Evolutionary conservation across 1,284 basidiomycete species (phyloP), one percentile per base, ranked within the genome.

Genomic region (Leccinum solheimii): DNA sequence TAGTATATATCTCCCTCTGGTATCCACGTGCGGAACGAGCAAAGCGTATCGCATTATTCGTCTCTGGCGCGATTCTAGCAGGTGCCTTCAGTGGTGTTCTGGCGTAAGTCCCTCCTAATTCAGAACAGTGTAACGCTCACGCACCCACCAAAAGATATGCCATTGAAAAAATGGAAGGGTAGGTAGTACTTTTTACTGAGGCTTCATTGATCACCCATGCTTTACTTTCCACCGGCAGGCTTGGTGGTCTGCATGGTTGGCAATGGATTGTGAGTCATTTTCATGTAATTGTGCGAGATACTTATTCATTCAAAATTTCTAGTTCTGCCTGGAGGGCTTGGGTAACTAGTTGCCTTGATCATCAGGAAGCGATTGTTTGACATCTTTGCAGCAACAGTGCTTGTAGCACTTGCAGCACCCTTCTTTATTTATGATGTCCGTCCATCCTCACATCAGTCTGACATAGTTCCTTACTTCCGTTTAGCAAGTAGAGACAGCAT

Each of bases 401-500:
- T 81, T 30, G 52, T 79, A 6, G 73, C 80, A 7, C 40, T 74
- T 8, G 43, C 66, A 1, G 72, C 78, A 6, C 79, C 76, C 68
- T 79, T 77, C 68, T 68, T 79, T 63, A 75, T 80, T 61, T 67
- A 77, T 62, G 82, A 84, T 67, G 77, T 78, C 53, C 34, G 77
- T 64, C 6, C 38, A 56, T 51, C 3, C 5, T 13, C 45, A 8
- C 40, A 36, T 36, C 21, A 30, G 51, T 55, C 19, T 53, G 43
- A 30, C 21, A 19, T 26, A 16, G 40, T 19, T 34, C 5, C 52
- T 63, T 5, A 69, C 45, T 26, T 51, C 19, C 13, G 19, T 55
- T n/a, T 59, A 81, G 80, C 77, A 75, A 64, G 79, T 79, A 11
- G 76, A 75, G 56, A 82, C 79, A 6, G 80, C 81, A 5, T 67